Evolutionary conservation across 2,329 filamentous ascomycete genomes (phyloP).

Genomic region (Colletotrichum sp.): DNA sequence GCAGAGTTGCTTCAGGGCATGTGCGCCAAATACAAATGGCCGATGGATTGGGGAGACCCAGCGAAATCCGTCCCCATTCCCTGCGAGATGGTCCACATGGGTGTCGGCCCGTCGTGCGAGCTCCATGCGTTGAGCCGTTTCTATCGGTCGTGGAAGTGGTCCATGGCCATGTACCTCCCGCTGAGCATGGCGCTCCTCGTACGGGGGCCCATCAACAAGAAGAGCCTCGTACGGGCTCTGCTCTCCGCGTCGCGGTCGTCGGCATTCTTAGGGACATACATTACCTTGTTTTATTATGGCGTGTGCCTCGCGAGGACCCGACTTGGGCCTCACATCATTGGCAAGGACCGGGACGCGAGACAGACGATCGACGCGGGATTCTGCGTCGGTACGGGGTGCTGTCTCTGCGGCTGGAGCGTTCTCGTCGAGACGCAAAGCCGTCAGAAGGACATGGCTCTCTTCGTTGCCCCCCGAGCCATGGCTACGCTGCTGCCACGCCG

Average conservation of each 20-base stretch:
- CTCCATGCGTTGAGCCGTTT: constrained; percentile 74
- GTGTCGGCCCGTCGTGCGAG: constrained; percentile 75
- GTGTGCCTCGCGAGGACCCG: constrained; percentile 80
- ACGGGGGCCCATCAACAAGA: constrained; percentile 48
- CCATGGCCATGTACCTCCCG: constrained; percentile 78
- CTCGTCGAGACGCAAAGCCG: constrained; percentile 71
- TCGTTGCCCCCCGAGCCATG: constrained; percentile 80
- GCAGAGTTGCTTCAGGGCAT: constrained; percentile 72
- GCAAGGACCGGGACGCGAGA: constrained; percentile 49
- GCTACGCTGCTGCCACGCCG: constrained; percentile 76
- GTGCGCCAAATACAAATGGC: constrained; percentile 74
- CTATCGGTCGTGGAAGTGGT: constrained; percentile 72
- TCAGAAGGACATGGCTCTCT: constrained; percentile 78
- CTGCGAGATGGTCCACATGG: constrained; percentile 86
- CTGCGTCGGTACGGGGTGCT: constrained; percentile 75
- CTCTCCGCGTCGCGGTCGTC: constrained; percentile 73
- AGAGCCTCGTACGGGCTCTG: constrained; percentile 53
- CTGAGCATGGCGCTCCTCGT: constrained; percentile 72
- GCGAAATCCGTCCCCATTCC: constrained; percentile 73
- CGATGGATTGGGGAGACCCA: constrained; percentile 76
- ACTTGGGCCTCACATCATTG: constrained; percentile 72
- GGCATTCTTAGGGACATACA: constrained; percentile 78
- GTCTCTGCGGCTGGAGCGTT: constrained; percentile 83
- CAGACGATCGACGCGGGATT: constrained; percentile 66
- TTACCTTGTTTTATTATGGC: constrained; percentile 83